Percentiles rank a stretch among this genome's conserved stretches.
phyloP scores from a whole-genome alignment of 2,329 filamentous ascomycete genomes.

The Fusarium avenaceum region DNA sequence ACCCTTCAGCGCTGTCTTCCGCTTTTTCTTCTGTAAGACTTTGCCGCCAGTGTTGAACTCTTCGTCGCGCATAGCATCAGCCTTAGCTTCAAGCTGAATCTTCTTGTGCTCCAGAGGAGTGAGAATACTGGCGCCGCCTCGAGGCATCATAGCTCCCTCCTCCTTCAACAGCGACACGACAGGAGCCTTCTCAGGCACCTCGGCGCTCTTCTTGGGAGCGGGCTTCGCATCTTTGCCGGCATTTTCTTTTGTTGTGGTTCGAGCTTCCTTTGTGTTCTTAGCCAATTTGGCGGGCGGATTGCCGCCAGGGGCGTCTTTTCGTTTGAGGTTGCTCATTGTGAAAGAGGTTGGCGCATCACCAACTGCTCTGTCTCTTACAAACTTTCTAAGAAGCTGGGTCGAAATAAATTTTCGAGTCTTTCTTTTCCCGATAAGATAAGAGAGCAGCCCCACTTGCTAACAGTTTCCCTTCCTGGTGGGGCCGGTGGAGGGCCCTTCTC shows the following conservation, averaged over 20 bases:
- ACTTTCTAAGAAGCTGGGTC: constrained; percentile 25
- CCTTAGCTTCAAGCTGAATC: constrained; percentile 92
- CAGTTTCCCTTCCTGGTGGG: constrained; percentile 18
- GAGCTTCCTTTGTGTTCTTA: constrained; percentile 61
- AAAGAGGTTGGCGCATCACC: constrained; percentile 49
- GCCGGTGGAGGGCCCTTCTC: not conserved
- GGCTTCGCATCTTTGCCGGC: constrained; percentile 51
- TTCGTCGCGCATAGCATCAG: constrained; percentile 92
- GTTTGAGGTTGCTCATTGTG: constrained; percentile 69
- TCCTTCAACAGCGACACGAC: constrained; percentile 70
- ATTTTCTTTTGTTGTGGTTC: constrained; percentile 63
- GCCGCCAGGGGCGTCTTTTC: constrained; percentile 69
- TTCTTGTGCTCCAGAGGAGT: constrained; percentile 97
- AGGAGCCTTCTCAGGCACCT: constrained; percentile 52
- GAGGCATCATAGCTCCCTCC: constrained; percentile 91
- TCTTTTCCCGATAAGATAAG: constrained; percentile 31
- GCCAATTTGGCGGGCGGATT: constrained; percentile 63
- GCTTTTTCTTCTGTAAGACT: constrained; percentile 66
- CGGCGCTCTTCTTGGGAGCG: constrained; percentile 49
- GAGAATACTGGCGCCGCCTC: constrained; percentile 90
- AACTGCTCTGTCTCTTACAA: constrained; percentile 41
- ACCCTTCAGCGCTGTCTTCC: constrained; percentile 66
- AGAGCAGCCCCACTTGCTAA: constrained; percentile 8
- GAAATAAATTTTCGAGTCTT: constrained; percentile 18
- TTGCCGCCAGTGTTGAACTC: constrained; percentile 68